phyloP scores from a whole-genome alignment of 306 rosid genomes.

The apple (Malus domestica) region DNA sequence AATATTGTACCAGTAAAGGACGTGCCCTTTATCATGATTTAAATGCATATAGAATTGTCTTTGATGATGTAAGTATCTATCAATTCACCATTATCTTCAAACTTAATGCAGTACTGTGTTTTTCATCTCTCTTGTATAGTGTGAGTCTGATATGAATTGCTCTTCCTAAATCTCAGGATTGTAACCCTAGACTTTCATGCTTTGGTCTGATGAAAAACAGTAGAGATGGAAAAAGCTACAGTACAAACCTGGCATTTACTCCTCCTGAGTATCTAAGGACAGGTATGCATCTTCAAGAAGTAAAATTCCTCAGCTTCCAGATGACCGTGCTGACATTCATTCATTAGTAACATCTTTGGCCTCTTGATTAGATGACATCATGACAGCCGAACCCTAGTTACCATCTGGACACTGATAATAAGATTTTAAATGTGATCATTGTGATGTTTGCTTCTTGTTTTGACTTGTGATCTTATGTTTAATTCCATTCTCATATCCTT shows the following conservation, averaged over 20 bases:
- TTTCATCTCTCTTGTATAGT: not conserved
- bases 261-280: conserved; percentile 92
- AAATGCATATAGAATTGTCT: conserved; percentile 85
- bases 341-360: not conserved
- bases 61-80: conserved; percentile 69
- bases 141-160: conserved; percentile 9
- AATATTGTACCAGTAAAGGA: conserved; percentile 86
- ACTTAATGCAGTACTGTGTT: not conserved
- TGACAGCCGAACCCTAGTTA: not conserved
- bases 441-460: not conserved
- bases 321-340: not conserved
- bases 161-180: conserved; percentile 48
- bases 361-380: not conserved
- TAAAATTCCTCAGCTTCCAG: conserved; percentile 1
- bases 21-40: conserved; percentile 94
- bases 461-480: not conserved
- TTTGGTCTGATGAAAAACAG: conserved; percentile 97
- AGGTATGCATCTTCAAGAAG: conserved; percentile 33
- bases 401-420: not conserved
- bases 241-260: conserved; percentile 92
- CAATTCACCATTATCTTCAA: conserved; percentile 6
- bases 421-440: not conserved
- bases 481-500: not conserved
- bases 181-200: conserved; percentile 92
- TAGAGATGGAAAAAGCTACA: conserved; percentile 94